Evolutionary conservation across 2,329 filamentous ascomycete species (phyloP), one percentile per base, ranked within the genome.

Genomic region (Sporothrix brasiliensis): DNA sequence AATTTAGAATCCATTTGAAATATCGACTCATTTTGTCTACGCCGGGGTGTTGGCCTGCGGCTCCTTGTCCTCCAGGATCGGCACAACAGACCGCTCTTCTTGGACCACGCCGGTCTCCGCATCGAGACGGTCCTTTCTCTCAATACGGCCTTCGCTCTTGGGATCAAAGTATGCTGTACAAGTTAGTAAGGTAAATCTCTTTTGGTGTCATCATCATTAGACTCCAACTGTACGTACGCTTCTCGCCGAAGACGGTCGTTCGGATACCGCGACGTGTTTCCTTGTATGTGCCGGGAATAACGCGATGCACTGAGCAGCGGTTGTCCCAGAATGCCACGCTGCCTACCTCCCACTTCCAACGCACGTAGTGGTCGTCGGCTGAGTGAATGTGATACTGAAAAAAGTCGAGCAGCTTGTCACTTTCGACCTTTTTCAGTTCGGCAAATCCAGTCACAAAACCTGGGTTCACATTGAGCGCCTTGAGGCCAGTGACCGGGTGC

Each of bases 251-350:
- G 0, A 82, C 80, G 0, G 80, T 82, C 0, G 80, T 82, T 24
- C 80, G 75, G 60, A 82, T 81, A 1, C 81, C 81, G 21, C 76
- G 75, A 27, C 80, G 75, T 0, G 77, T 76, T 13, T 74, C 78
- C 21, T 80, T 77, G 52, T 82, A 83, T 4, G 75, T 77, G 0
- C 81, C 81, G 0, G 81, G 81, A 44, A 82, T 83, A 13, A 83
- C 81, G 5, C 80, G 79, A 68, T 82, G 80, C 14, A 80, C 52
- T 2, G 79, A 78, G 73, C 78, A 78, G 69, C 81, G 74, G 72
- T 85, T 85, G 69, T 86, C 84, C 83, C 83, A 85, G 76, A 85
- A 82, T 0, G 83, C 83, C 5, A 85, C 81, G 41, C 80, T 82
- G 0, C 83, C 83, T 7, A 82, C 80, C 0, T 79, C 75, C 83